These are phyloP conservation scores for Nitzschia putrida DNA, from an alignment of 108 stramenopile species.

Conservation along the genomic window DNA sequence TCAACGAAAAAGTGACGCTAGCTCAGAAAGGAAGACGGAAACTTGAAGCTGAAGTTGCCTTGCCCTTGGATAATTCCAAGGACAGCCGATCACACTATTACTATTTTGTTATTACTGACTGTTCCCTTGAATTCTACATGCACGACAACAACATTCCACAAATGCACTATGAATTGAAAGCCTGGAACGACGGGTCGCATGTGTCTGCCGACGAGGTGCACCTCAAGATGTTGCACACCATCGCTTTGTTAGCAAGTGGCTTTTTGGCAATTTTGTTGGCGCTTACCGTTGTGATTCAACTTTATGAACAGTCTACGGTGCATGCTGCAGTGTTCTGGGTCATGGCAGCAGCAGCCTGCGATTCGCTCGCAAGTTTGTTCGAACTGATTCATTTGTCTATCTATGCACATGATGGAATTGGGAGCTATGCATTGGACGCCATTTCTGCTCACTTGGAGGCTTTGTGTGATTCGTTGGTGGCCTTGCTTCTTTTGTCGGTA, in stretches of 20 bases:
- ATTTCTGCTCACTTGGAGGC: constrained; percentile 79
- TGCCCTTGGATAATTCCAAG: constrained; percentile 38
- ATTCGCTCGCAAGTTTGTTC: constrained; percentile 55
- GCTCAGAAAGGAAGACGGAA: constrained; percentile 29
- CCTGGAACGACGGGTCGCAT: constrained; percentile 56
- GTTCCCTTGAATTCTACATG: constrained; percentile 64
- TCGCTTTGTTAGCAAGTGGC: constrained; percentile 54
- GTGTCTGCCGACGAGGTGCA: constrained; percentile 78
- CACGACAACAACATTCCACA: constrained; percentile 61
- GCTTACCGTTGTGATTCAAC: constrained; percentile 32
- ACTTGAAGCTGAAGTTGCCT: constrained; percentile 30
- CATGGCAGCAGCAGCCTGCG: constrained; percentile 58
- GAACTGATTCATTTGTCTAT: constrained; percentile 70
- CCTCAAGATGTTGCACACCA: constrained; percentile 50
- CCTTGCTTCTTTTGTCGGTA: constrained; percentile 64
- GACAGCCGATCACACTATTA: constrained; percentile 54
- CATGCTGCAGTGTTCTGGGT: constrained; percentile 78
- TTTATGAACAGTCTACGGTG: constrained; percentile 46
- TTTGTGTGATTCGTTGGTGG: constrained; percentile 74
- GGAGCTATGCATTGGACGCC: constrained; percentile 71
- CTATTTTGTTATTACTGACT: constrained; percentile 79
- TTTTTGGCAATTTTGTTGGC: constrained; percentile 42
- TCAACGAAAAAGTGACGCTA: constrained; percentile 19
- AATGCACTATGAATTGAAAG: constrained; percentile 50
- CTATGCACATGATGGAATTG: constrained; percentile 69